A percentile compares a stretch with the other conserved stretches of the same genome.
Conservation (phyloP, 2,329 filamentous ascomycete species). For the Claviceps sp. region DNA sequence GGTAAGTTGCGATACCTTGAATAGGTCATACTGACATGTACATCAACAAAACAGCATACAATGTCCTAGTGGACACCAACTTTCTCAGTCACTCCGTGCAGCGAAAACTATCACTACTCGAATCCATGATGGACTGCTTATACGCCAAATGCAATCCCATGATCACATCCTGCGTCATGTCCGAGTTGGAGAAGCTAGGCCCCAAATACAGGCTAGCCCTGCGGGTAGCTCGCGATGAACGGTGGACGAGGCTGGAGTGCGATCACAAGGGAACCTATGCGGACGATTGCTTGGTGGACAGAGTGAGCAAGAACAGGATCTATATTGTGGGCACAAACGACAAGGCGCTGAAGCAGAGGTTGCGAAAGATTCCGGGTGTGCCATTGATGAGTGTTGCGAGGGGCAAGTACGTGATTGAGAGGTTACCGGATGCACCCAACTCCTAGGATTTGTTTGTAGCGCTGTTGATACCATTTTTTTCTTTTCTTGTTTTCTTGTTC, state of each 20-base stretch:
- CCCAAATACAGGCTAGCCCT: conserved; percentile 79
- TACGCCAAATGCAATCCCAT: conserved; percentile 85
- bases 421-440: conserved; percentile 72
- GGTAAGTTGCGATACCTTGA: not conserved
- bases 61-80: conserved; percentile 73
- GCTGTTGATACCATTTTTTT: not conserved
- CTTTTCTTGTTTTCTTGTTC: not conserved
- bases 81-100: conserved; percentile 85
- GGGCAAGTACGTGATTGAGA: conserved; percentile 90
- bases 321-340: conserved; percentile 70
- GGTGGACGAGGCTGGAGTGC: conserved; percentile 76
- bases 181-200: conserved; percentile 79
- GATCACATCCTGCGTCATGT: conserved; percentile 66
- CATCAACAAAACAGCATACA: conserved; percentile 11
- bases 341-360: conserved; percentile 66
- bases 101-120: conserved; percentile 75
- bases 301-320: conserved; percentile 60
- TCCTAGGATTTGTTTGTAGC: conserved; percentile 7
- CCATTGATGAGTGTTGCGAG: conserved; percentile 70
- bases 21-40: not conserved
- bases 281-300: conserved; percentile 72
- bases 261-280: conserved; percentile 76
- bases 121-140: conserved; percentile 85
- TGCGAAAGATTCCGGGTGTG: conserved; percentile 58
- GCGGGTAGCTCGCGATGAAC: conserved; percentile 74